Base-by-base conservation (phyloP, 805 yeast genomes). In the Barnettozyma salicaria region DNA sequence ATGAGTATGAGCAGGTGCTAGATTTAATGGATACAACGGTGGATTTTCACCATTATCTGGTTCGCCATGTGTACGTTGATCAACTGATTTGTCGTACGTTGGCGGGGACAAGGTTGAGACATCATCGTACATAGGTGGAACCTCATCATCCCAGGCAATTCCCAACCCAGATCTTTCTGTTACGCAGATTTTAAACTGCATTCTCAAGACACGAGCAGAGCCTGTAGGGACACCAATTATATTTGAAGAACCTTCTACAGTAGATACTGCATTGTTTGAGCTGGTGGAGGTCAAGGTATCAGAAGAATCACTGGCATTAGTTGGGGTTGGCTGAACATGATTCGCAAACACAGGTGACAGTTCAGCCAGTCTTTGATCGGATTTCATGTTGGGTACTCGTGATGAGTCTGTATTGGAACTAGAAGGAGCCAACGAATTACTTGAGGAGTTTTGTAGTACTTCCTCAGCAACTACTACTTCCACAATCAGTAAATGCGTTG, bases 71-170 rank as follows among this genome's bases (percentile, higher is more conserved):
- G 47, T 43, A 8, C 36, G 22, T 19, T 37, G 22, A 19, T 39
- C 39, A 18, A 30, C 9, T 4, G 64, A 54, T 29, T 52, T 53
- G 30, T 62, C 69, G 58, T 92, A 90, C 3, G 78, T 76, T 2
- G 98, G 98, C 0, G 98, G 98, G 17, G 89, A 77, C 29, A 86
- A 67, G 0, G 94, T 77, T 20, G 77, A 68, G 16, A 92, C 88
- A 47, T 87, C 90, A 37, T 77, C 86, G 53, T 92, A 92, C 16
- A 88, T 83, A 1, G 99, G 99, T 2, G 99, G 99, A 13, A 94
- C 97, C 60, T 92, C 98, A 55, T 90, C 97, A 60, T 90, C 97
- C 97, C 98, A 92, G 0, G 97, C 83, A 21, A 92, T 86, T 5
- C 98, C 98, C 28, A 92, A 68, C 0, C 99, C 99, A 0, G 95